Percentiles rank a stretch among this genome's conserved stretches.
phyloP scores from a whole-genome alignment of 2,329 filamentous ascomycete species.

The Rutstroemia sydowiana region DNA sequence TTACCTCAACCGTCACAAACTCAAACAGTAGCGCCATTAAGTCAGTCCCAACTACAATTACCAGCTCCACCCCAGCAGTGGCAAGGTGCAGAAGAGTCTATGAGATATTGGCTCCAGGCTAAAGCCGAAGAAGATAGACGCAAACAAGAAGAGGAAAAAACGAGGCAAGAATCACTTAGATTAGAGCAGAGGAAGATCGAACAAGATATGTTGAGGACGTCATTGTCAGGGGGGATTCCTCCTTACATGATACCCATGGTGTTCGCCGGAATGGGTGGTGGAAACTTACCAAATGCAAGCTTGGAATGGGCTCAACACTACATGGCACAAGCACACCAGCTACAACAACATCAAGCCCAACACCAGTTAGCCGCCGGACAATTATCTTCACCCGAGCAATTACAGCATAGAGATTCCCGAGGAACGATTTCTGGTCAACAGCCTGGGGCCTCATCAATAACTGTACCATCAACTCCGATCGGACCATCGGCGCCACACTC shows the following conservation, averaged over 20 bases:
- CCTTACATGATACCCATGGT: slow-evolving; percentile 68
- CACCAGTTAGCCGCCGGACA: slow-evolving; percentile 38
- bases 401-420: slow-evolving; percentile 46
- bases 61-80: slow-evolving; percentile 60
- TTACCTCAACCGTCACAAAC: slow-evolving; percentile 36
- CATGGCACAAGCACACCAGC: slow-evolving; percentile 44
- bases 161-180: slow-evolving; percentile 53
- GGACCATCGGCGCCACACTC: slow-evolving; percentile 21
- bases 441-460: slow-evolving; percentile 21
- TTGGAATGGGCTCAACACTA: slow-evolving; percentile 65
- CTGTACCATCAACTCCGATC: slow-evolving; percentile 28
- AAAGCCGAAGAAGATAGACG: slow-evolving; percentile 68
- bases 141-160: slow-evolving; percentile 67
- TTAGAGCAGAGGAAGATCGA: slow-evolving; percentile 68
- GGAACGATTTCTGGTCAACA: slow-evolving; percentile 23
- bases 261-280: slow-evolving; percentile 64
- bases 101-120: slow-evolving; percentile 63
- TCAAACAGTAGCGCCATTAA: slow-evolving; percentile 26
- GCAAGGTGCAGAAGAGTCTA: slow-evolving; percentile 61
- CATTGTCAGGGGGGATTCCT: slow-evolving; percentile 62
- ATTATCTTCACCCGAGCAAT: slow-evolving; percentile 46
- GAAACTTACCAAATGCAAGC: slow-evolving; percentile 50
- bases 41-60: slow-evolving; percentile 38
- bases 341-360: slow-evolving; percentile 35
- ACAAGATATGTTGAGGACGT: slow-evolving; percentile 63